These are phyloP conservation scores for Suaeda aralocaspica DNA, from an alignment of 148 eudicot genomes.

Conservation along the genomic window DNA sequence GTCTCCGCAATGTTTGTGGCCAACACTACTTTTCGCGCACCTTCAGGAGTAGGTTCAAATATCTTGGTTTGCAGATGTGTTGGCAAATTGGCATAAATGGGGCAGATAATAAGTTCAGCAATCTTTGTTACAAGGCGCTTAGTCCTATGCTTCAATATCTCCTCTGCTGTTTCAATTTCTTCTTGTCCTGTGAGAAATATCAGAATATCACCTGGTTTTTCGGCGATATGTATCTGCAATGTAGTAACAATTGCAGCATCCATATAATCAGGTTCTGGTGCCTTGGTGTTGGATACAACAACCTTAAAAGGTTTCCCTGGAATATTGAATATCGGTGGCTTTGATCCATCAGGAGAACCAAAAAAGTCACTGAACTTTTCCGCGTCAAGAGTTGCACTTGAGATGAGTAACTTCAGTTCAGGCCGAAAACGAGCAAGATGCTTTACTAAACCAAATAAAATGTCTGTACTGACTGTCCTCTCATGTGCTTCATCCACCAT, in stretches of 20 bases:
- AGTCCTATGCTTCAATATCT: constrained; percentile 56
- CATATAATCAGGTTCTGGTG: constrained; percentile 84
- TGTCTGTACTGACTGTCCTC: constrained; percentile 68
- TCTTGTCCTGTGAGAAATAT: constrained; percentile 82
- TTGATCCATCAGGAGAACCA: constrained; percentile 58
- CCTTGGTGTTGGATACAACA: constrained; percentile 78
- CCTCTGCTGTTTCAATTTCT: constrained; percentile 73
- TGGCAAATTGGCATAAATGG: constrained; percentile 70
- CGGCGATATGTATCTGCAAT: constrained; percentile 74
- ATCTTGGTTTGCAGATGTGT: constrained; percentile 70
- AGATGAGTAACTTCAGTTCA: constrained; percentile 64
- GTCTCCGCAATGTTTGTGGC: constrained; percentile 93
- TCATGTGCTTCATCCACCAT: constrained; percentile 83
- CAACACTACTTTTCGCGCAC: constrained; percentile 72
- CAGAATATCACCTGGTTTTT: constrained; percentile 68
- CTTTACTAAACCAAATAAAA: constrained; percentile 69
- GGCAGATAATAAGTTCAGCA: constrained; percentile 65
- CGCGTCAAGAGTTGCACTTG: constrained; percentile 74
- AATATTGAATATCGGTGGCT: constrained; percentile 71
- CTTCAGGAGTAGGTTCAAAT: constrained; percentile 69
- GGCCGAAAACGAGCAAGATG: constrained; percentile 72
- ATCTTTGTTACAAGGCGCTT: constrained; percentile 61
- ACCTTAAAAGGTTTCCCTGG: constrained; percentile 76
- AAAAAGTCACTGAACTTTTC: constrained; percentile 75
- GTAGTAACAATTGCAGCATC: constrained; percentile 92